Conservation (phyloP, 208 protist genomes). For the Leishmania major region DNA sequence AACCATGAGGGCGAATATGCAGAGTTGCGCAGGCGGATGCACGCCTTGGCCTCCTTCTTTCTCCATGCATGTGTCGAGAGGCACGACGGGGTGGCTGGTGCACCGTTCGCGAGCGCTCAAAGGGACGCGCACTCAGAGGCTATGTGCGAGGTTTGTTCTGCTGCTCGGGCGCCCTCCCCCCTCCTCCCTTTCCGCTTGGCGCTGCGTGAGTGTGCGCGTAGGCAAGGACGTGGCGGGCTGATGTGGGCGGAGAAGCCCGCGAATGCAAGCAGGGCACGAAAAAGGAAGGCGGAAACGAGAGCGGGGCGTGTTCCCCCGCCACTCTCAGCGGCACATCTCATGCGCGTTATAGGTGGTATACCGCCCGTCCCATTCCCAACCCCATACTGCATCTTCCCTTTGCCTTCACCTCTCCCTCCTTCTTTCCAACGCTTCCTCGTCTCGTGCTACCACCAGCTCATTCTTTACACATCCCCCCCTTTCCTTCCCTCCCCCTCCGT, state of each 20-base stretch:
- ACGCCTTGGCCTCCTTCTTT: background rate
- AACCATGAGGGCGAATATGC: background rate
- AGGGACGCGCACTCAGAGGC: background rate
- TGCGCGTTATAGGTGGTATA: background rate
- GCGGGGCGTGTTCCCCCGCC: background rate
- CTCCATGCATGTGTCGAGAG: background rate
- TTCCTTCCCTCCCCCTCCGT: background rate
- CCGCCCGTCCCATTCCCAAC: constrained; percentile 1
- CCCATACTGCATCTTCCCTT: constrained; percentile 11
- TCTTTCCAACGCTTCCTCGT: background rate
- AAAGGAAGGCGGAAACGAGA: background rate
- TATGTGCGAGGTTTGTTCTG: background rate
- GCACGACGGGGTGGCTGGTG: background rate
- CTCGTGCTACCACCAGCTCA: background rate
- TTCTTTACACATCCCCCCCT: background rate
- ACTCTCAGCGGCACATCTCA: background rate
- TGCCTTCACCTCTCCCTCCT: constrained; percentile 15
- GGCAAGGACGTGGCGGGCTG: background rate
- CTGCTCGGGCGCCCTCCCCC: background rate
- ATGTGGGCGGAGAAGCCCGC: background rate
- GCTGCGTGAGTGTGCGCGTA: background rate
- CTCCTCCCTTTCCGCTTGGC: background rate
- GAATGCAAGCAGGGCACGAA: too few relatives aligned
- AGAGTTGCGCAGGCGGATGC: background rate
- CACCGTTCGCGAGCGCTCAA: background rate